These are phyloP conservation scores for Paradendryphiella salina DNA, from an alignment of 2,329 filamentous ascomycete species.

Conservation along the genomic window DNA sequence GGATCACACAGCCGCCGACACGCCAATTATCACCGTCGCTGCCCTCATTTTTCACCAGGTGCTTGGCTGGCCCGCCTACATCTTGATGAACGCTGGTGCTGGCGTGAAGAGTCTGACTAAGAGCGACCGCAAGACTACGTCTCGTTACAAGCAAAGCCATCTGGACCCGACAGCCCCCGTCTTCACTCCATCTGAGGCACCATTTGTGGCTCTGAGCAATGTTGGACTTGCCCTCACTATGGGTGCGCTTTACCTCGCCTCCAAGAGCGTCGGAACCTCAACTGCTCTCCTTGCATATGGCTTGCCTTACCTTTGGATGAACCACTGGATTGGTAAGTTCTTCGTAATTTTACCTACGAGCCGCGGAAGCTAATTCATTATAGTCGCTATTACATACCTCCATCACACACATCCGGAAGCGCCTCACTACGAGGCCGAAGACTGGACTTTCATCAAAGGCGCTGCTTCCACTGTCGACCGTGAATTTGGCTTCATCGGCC, in stretches of 20 bases:
- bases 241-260: conserved; percentile 57
- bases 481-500: conserved; percentile 66
- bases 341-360: not conserved
- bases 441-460: conserved; percentile 66
- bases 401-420: conserved; percentile 67
- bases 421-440: conserved; percentile 61
- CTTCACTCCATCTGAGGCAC: conserved; percentile 24
- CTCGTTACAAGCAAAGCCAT: conserved; percentile 28
- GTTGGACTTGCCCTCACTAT: conserved; percentile 22
- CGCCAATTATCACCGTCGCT: conserved; percentile 60
- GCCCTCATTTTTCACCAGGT: conserved; percentile 65
- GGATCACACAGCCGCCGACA: conserved; percentile 57
- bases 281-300: conserved; percentile 64
- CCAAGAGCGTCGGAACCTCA: conserved; percentile 58
- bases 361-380: not conserved
- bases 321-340: conserved; percentile 63
- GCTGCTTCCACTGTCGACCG: conserved; percentile 66
- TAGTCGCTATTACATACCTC: conserved; percentile 72
- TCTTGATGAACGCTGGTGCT: conserved; percentile 58
- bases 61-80: conserved; percentile 66
- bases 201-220: conserved; percentile 25
- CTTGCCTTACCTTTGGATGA: conserved; percentile 69
- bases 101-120: conserved; percentile 24
- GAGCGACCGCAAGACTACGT: conserved; percentile 8
- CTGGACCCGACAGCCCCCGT: conserved; percentile 23